Base-by-base conservation (phyloP, 305 asterid genomes). In the Solanum hybrid region DNA sequence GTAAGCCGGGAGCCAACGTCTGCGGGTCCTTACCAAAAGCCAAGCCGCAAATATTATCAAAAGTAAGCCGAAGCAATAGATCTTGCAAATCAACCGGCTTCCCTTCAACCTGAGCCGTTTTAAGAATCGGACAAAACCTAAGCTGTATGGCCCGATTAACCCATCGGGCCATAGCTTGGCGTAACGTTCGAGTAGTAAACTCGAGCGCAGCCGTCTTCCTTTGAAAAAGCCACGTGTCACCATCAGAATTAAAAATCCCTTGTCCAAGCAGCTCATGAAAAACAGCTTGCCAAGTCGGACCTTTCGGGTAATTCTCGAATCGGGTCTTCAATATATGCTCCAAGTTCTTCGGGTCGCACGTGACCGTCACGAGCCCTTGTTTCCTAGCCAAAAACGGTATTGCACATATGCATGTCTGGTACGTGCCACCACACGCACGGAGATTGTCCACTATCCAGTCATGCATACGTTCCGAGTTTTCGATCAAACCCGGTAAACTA, bases 111-210 rank as follows among this genome's bases (percentile, higher is more conserved):
- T 93, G 98, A 90, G 98, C 98, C 71, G 93, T 79, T 78, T 92
- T 85, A 79, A 97, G 85, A 71, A 96, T 92, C 5, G 97, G 98
- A 90, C 98, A 95, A 69, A 97, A 94, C 91, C 99, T 90, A 32
- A 92, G 88, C 88, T 91, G 89, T 82, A 97, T 96, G 88, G 99
- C 97, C 42, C 96, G 93, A 76, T 94, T 97, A 32, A 97, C 98
- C 99, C 99, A 97, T 60, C 98, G 89, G 38, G 96, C 98, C 99
- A 97, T 97, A 72, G 98, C 99, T 64, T 95, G 99, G n/a, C 99
- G 94, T 9, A 97, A 93, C 14, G 99, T 97, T 40, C 99, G 89
- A 0, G 98, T 96, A 1, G 99, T 97, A 91, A 97, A 97, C 92
- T 97, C 99, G 4, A 97, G 96, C 0, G 99, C 99, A 0, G 99